phyloP scores from a whole-genome alignment of 768 basidiomycete genomes.

The Boletus sensibilis region DNA sequence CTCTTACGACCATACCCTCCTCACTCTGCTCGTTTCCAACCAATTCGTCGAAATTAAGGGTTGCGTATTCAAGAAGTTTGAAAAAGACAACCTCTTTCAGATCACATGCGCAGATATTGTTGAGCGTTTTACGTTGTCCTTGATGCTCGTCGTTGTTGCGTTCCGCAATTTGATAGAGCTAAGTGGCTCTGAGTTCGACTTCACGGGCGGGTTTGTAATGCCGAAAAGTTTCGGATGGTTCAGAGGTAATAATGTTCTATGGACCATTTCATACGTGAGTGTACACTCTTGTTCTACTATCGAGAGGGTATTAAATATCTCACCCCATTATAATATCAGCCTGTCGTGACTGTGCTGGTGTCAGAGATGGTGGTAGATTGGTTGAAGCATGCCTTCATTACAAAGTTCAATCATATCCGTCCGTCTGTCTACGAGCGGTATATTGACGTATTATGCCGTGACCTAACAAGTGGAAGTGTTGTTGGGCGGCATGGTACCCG shows the following conservation, averaged over 20 bases:
- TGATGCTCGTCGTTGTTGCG: slow-evolving; percentile 91
- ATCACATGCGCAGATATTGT: slow-evolving; percentile 99
- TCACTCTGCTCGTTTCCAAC: slow-evolving; percentile 93
- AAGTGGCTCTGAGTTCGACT: slow-evolving; percentile 84
- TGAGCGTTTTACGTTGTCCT: slow-evolving; percentile 86
- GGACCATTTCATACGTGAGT: slow-evolving; percentile 88
- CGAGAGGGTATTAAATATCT: background rate
- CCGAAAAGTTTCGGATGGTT: slow-evolving; percentile 87
- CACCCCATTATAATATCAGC: slow-evolving; percentile 45
- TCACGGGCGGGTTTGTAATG: slow-evolving; percentile 64
- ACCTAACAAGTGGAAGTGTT: slow-evolving; percentile 78
- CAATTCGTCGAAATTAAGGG: slow-evolving; percentile 99
- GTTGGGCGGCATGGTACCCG: slow-evolving; percentile 64
- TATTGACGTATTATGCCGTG: slow-evolving; percentile 92
- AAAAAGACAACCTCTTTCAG: slow-evolving; percentile 98
- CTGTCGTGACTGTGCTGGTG: slow-evolving; percentile 84
- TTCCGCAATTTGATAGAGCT: slow-evolving; percentile 95
- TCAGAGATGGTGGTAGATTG: slow-evolving; percentile 97
- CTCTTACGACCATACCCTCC: slow-evolving; percentile 92
- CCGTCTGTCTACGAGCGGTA: slow-evolving; percentile 94
- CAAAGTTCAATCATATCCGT: slow-evolving; percentile 98
- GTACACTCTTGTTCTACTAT: background rate
- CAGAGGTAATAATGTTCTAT: slow-evolving; percentile 71
- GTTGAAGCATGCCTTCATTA: slow-evolving; percentile 99
- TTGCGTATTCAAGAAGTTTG: slow-evolving; percentile 98